Conservation (phyloP, 2,329 filamentous ascomycete genomes). For the Huntiella savannae region DNA sequence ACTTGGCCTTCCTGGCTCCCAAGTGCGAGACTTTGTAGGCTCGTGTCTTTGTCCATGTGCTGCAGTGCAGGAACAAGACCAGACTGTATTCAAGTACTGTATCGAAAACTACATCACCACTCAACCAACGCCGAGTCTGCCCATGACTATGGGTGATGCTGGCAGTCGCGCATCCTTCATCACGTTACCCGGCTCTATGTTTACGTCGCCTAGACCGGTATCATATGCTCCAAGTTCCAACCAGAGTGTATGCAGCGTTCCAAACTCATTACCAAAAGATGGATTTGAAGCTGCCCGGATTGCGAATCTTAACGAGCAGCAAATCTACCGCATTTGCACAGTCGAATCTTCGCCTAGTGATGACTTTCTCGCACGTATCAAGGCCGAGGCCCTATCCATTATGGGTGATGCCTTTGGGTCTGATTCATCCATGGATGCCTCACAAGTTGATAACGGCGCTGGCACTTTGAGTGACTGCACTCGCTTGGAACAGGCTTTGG, state of each 20-base stretch:
- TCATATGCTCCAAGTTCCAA: neutral
- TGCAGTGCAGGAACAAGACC: conserved; percentile 10
- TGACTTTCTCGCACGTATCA: conserved; percentile 7
- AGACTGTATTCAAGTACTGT: conserved; percentile 10
- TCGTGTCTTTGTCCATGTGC: conserved; percentile 11
- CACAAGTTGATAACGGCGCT: neutral
- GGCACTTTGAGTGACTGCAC: neutral
- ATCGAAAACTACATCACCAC: conserved; percentile 7
- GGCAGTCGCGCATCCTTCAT: conserved; percentile 10
- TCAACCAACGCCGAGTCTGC: conserved; percentile 7
- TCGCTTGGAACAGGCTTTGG: neutral
- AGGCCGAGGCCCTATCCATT: conserved; percentile 8
- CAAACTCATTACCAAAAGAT: neutral
- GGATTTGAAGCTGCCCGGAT: neutral
- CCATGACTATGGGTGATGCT: conserved; percentile 10
- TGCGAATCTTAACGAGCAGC: neutral
- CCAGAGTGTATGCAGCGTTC: neutral
- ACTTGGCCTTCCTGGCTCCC: conserved; percentile 8
- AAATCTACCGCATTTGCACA: conserved; percentile 7
- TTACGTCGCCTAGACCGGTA: neutral
- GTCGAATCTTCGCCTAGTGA: conserved; percentile 1
- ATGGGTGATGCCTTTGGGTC: conserved; percentile 1
- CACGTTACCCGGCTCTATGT: conserved; percentile 9
- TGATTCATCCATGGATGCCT: neutral
- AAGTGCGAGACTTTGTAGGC: conserved; percentile 3